Base-by-base conservation (phyloP, 345 rosid genomes). In the Eucalyptus melliodora region DNA sequence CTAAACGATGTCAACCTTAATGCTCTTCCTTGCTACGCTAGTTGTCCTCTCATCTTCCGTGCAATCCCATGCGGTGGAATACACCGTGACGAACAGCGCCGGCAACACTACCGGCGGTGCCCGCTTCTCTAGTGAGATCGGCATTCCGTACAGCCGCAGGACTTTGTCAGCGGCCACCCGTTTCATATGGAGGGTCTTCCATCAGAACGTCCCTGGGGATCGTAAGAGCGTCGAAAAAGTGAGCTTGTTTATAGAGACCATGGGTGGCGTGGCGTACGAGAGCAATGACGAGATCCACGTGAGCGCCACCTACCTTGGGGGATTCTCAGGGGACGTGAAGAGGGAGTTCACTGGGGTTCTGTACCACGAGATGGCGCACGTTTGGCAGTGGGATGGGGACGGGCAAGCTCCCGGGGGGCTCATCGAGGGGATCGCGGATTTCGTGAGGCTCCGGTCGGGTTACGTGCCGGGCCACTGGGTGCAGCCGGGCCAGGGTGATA, bases 341-440 rank as follows among this genome's bases (percentile, higher is more conserved):
- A 45, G 50, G 31, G 97, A 95, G 88, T 92, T 95, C 85, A 92
- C 89, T 0, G 97, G 98, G 8, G 94, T 97, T 4, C 51, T 96
- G 62, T 96, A 95, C 85, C 97, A 96, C 67, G 99, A 95, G 87
- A 95, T 95, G 93, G 88, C 93, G 4, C 97, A 95, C 60, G 87
- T 95, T 14, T 96, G 96, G 99, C 97, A 95, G 69, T 96, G 98
- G 99, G 90, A 92, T 62, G 97, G 99, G 7, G 93, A 94, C 14
- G 93, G 92, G 3, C 92, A 87, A 42, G 87, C 94, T 44, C 96
- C 95, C 0, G 90, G 94, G 15, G 95, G 95, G 16, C 87, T 96
- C 42, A 91, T 93, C 1, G 97, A 96, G 90, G 99, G 99, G 81
- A 93, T 96, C 14, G 97, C 96, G 1, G 98, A 97, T 86, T 95